These are phyloP conservation scores for Citrus hindsii DNA, from an alignment of 345 rosid species.

Conservation along the genomic window DNA sequence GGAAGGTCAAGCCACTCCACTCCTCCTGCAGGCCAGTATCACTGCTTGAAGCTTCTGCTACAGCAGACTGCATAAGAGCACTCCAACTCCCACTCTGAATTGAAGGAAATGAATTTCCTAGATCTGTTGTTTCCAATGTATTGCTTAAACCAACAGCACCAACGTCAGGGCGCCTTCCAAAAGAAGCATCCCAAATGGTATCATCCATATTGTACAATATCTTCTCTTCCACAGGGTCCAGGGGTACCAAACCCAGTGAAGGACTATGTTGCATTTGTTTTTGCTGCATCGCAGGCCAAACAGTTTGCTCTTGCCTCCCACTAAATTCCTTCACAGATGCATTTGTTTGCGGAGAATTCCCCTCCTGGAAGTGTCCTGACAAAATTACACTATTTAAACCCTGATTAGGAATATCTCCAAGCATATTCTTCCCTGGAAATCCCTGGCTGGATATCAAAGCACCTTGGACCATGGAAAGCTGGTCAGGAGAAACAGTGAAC, in stretches of 20 bases:
- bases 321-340: slow-evolving; percentile 27
- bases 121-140: slow-evolving; percentile 33
- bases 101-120: slow-evolving; percentile 51
- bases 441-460: slow-evolving; percentile 36
- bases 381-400: slow-evolving; percentile 29
- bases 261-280: slow-evolving; percentile 27
- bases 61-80: slow-evolving; percentile 92
- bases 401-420: slow-evolving; percentile 36
- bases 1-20: slow-evolving; percentile 69
- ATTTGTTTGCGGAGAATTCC: slow-evolving; percentile 26
- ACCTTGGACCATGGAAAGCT: slow-evolving; percentile 31
- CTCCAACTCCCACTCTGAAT: slow-evolving; percentile 93
- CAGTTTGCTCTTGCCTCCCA: slow-evolving; percentile 42
- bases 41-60: slow-evolving; percentile 80
- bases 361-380: slow-evolving; percentile 28
- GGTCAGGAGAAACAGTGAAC: slow-evolving; percentile 20
- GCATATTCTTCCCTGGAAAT: slow-evolving; percentile 31
- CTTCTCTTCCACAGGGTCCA: slow-evolving; percentile 86
- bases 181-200: slow-evolving; percentile 44
- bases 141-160: slow-evolving; percentile 46
- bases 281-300: slow-evolving; percentile 40
- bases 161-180: slow-evolving; percentile 33
- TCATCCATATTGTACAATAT: slow-evolving; percentile 71
- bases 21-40: slow-evolving; percentile 63
- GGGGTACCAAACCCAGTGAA: slow-evolving; percentile 45